Conservation (phyloP, 768 basidiomycete genomes). For the Boletus rubroflammeus region DNA sequence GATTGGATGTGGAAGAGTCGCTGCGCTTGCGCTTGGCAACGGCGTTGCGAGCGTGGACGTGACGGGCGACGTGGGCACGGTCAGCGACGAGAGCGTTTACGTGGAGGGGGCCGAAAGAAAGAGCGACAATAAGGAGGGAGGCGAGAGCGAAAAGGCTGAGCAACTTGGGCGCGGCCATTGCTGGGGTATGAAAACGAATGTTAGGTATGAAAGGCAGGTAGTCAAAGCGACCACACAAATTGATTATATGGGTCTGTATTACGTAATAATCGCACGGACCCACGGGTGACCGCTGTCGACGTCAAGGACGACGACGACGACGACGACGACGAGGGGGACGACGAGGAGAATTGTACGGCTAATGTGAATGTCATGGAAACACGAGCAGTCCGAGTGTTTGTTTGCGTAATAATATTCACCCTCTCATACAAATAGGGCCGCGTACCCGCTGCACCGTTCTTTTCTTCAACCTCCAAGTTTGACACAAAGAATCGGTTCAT, state of each 20-base stretch:
- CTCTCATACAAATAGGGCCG: conserved; percentile 36
- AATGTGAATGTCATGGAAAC: conserved; percentile 42
- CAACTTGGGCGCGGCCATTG: conserved; percentile 50
- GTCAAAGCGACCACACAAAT: not conserved
- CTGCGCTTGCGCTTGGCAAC: conserved; percentile 49
- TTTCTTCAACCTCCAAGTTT: conserved; percentile 81
- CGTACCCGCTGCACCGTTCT: conserved; percentile 28
- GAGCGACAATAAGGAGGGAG: conserved; percentile 53
- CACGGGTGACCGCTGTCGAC: no score
- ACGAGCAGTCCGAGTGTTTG: conserved; percentile 25
- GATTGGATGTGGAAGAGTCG: conserved; percentile 30
- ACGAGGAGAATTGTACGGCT: not conserved
- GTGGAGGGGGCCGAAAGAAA: conserved; percentile 43
- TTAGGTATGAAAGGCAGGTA: not conserved
- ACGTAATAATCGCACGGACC: conserved; percentile 26
- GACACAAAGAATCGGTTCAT: conserved; percentile 83
- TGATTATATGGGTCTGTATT: conserved; percentile 3
- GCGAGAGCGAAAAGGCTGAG: conserved; percentile 57
- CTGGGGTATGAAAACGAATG: conserved; percentile 9
- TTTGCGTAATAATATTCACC: conserved; percentile 23
- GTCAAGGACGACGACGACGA: not conserved
- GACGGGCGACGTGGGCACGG: conserved; percentile 41
- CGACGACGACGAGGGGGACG: not conserved
- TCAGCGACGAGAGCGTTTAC: conserved; percentile 51
- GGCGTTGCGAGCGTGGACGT: conserved; percentile 42